Evolutionary conservation across 129 eudicot species (phyloP).

Genomic region (Escallonia herrerae): DNA sequence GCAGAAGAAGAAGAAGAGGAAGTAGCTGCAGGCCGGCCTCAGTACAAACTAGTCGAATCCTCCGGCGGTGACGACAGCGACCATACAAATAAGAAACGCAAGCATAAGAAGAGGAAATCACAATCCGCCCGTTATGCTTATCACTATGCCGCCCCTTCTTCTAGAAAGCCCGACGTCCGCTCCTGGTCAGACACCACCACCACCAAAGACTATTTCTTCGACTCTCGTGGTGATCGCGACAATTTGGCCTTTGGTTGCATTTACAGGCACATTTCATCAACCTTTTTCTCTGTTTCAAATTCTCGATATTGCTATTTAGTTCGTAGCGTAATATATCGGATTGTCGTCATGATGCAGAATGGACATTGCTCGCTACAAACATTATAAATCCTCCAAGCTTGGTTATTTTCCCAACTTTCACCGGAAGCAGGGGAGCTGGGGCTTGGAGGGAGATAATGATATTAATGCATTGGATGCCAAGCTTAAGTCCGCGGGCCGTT

Average conservation of each 20-base stretch:
- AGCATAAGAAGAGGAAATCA: constrained; percentile 15
- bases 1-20: constrained; percentile 22
- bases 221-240: constrained; percentile 87
- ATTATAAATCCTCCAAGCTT: constrained; percentile 26
- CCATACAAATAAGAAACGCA: constrained; percentile 29
- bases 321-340: background rate
- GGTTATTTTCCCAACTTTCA: constrained; percentile 12
- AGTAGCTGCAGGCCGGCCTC: constrained; percentile 14
- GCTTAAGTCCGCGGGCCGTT: constrained; percentile 73
- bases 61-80: constrained; percentile 24
- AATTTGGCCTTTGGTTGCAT: constrained; percentile 86
- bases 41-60: constrained; percentile 59
- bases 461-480: constrained; percentile 57
- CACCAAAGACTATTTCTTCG: constrained; percentile 69
- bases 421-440: constrained; percentile 19
- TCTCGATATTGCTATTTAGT: background rate
- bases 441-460: constrained; percentile 57
- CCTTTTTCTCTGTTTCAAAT: too few species aligned
- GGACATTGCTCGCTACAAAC: constrained; percentile 87
- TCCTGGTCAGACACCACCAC: constrained; percentile 44
- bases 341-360: constrained; percentile 40
- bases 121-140: constrained; percentile 8
- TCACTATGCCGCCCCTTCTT: constrained; percentile 22
- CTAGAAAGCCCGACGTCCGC: constrained; percentile 48
- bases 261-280: constrained; percentile 43